Base-by-base conservation (phyloP, 2,329 filamentous ascomycete genomes). In the Knufia fluminis region DNA sequence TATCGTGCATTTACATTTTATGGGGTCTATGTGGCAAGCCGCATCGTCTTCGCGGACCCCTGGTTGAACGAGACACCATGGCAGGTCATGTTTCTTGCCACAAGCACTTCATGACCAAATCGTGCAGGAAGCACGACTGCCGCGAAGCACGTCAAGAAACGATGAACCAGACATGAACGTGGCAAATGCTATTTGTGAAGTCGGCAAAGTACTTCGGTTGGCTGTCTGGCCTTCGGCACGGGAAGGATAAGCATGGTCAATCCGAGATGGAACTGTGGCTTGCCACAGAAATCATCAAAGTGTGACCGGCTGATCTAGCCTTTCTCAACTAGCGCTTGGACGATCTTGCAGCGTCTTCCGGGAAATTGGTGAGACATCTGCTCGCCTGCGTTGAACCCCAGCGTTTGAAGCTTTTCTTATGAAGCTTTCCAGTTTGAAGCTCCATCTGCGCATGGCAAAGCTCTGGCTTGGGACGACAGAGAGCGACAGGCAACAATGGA, bases 351-450 rank as follows among this genome's bases (percentile, higher is more conserved):
- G 43, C 47, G 32, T 48, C 23, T 24, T 49, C 28, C 46, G 23
- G 39, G n/a, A n/a, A 41, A 23, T 32, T 52, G 53, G 53, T 57
- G 55, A 57, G 55, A 57, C 55, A 57, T 55, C 38, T 19, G 38
- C n/a, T n/a, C n/a, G 17, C 17, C 17, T 22, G 38, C 22, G 20
- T 43, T 43, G 20, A 23, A 16, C 22, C n/a, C n/a, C 14, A 43
- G 22, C 22, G 22, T 26, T 43, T 26, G 40, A 16, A 12, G n/a
- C n/a, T n/a, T n/a, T n/a, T n/a, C n/a, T n/a, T n/a, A n/a, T n/a
- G n/a, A n/a, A n/a, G n/a, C n/a, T n/a, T 26, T 20, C 24, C 24
- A 14, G 8, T 4, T 17, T 24, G 38, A 19, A 36, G 6, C 33
- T 36, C 33, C 7, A 17, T 17, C 10, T 36, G 33, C n/a, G n/a